Evolutionary conservation across 768 basidiomycete genomes (phyloP).

Genomic region (Strobilomyces confusus): DNA sequence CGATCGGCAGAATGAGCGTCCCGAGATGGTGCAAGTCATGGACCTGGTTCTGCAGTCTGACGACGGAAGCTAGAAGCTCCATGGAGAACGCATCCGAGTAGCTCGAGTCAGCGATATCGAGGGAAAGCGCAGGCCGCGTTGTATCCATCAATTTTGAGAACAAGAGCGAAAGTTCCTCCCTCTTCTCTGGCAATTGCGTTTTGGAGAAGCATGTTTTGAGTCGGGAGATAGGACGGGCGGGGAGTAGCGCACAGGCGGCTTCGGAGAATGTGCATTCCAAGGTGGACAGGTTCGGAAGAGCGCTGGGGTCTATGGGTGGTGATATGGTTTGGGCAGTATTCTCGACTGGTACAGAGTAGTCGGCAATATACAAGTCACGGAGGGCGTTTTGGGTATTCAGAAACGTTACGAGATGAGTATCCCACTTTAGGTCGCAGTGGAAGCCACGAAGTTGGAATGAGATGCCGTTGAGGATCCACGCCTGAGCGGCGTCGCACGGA

Average conservation of each 20-base stretch:
- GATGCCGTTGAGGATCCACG: slow-evolving; percentile 39
- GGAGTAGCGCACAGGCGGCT: slow-evolving; percentile 54
- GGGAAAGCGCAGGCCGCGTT: slow-evolving; percentile 41
- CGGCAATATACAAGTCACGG: slow-evolving; percentile 32
- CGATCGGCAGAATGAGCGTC: slow-evolving; percentile 59
- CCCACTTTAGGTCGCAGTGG: slow-evolving; percentile 68
- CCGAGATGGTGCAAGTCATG: slow-evolving; percentile 54
- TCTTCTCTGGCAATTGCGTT: slow-evolving; percentile 45
- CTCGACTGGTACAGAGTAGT: slow-evolving; percentile 25
- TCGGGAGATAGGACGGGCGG: slow-evolving; percentile 54
- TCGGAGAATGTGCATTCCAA: slow-evolving; percentile 68
- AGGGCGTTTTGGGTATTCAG: slow-evolving; percentile 24
- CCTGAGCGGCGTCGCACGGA: slow-evolving; percentile 23
- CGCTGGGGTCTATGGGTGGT: slow-evolving; percentile 24
- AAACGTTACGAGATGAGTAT: slow-evolving; percentile 43
- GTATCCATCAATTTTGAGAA: slow-evolving; percentile 45
- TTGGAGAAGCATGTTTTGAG: slow-evolving; percentile 69
- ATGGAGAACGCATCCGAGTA: slow-evolving; percentile 54
- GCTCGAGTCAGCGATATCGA: slow-evolving; percentile 60
- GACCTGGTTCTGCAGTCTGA: slow-evolving; percentile 32
- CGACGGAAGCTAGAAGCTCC: slow-evolving; percentile 46
- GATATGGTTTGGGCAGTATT: slow-evolving; percentile 12
- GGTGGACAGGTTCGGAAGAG: slow-evolving; percentile 46
- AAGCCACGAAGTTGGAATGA: slow-evolving; percentile 56
- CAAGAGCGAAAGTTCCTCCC: slow-evolving; percentile 46